Evolutionary conservation across 257 asterid species (phyloP), one percentile per base, ranked within the genome.

Genomic region (Ajuga chamaepitys): DNA sequence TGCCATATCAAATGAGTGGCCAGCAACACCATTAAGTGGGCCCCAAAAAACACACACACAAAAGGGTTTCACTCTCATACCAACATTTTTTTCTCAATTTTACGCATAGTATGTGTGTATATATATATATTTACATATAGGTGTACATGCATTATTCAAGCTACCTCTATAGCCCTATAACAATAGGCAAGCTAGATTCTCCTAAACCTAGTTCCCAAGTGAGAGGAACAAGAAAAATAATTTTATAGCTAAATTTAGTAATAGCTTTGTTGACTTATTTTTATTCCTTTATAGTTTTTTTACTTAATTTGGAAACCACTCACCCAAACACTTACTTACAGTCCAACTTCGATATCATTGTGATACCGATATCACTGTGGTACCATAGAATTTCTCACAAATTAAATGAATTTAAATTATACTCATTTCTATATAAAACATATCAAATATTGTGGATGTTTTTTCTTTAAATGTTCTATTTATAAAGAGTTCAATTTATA

Each of bases 151-250:
- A 38, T 2, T 11, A 54, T 17, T 14, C 28, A 25, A 2, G 34
- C 5, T 10, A 46, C 17, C 50, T 74, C 20, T 26, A 57, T 67
- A 64, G 74, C 62, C 70, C 73, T 79, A 69, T 40, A 68, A 46
- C 73, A 53, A 74, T 69, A 66, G 58, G 66, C 10, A 20, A 74
- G 67, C 77, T 72, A 73, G 79, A 79, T 79, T 73, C 76, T 75
- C 72, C 67, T 53, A 17, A 60, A 65, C 69, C 57, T 62, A 75
- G 84, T 80, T 76, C 84, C 79, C 75, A 61, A 47, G 6, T 69
- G 46, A 72, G 75, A 66, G 84, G 84, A 80, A 35, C 66, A 62
- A 71, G 44, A 57, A 74, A 74, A 52, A 70, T 67, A 37, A 9
- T 62, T 52, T 45, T 34, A 47, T 63, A 20, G 52, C 76, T 64